A percentile compares a stretch with the other conserved stretches of the same genome.
Evolutionary conservation across 805 yeast genomes (phyloP).

Genomic region (Lachancea fermentati): DNA sequence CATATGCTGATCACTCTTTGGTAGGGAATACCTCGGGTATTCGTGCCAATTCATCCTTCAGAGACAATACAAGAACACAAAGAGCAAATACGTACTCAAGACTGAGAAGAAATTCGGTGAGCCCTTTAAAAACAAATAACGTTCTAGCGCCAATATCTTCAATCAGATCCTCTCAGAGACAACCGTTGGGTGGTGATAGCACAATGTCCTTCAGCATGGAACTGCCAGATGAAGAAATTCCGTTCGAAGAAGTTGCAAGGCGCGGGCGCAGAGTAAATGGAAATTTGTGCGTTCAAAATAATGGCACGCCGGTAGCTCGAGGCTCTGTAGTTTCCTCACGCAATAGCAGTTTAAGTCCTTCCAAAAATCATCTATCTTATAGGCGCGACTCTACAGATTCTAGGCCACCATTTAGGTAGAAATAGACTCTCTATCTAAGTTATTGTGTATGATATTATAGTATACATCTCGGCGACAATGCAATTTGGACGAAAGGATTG

Average conservation of each 20-base stretch:
- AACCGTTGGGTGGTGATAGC: conserved; percentile 5
- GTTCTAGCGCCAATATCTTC: not conserved
- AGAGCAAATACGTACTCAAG: conserved; percentile 1
- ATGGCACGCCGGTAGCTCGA: not conserved
- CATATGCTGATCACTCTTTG: conserved; percentile 4
- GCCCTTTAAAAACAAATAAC: conserved; percentile 9
- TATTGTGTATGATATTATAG: conserved; percentile 5
- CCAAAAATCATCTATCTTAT: conserved; percentile 1
- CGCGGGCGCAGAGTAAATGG: conserved; percentile 8
- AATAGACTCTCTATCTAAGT: not conserved
- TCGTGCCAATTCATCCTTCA: not conserved
- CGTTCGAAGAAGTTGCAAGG: conserved; percentile 8
- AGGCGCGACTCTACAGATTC: conserved; percentile 4
- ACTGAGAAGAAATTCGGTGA: conserved; percentile 7
- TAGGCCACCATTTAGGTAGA: conserved; percentile 14
- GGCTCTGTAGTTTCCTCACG: conserved; percentile 7
- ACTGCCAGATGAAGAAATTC: conserved; percentile 5
- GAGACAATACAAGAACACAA: not conserved
- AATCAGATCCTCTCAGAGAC: conserved; percentile 2
- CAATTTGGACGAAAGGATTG: not conserved
- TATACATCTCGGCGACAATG: not conserved
- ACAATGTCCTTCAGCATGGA: conserved; percentile 9
- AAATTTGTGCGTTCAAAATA: not conserved
- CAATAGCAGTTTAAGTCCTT: conserved; percentile 9
- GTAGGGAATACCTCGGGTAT: conserved; percentile 5